These are phyloP conservation scores for Glycine tomentella DNA, from an alignment of 306 rosid genomes.

Conservation along the genomic window DNA sequence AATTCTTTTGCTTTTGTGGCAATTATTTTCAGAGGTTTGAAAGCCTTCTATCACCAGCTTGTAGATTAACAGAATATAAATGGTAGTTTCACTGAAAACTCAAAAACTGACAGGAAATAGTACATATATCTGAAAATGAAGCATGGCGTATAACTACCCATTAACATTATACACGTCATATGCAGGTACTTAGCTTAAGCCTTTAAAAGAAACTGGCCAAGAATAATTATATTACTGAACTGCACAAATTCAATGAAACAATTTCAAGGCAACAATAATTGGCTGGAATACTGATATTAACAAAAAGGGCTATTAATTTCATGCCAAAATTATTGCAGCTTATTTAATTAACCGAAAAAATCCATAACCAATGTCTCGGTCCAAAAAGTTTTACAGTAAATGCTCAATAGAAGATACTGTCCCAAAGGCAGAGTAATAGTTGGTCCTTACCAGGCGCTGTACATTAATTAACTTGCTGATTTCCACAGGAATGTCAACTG, in stretches of 20 bases:
- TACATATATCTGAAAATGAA: conserved; percentile 14
- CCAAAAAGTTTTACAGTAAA: not conserved
- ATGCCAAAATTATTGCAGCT: conserved; percentile 10
- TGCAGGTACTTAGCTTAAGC: conserved; percentile 5
- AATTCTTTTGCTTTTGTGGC: not conserved
- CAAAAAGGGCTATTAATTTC: conserved; percentile 19
- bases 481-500: conserved; percentile 87
- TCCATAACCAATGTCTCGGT: not conserved
- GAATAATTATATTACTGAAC: not conserved
- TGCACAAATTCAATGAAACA: conserved; percentile 19
- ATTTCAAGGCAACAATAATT: conserved; percentile 27
- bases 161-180: conserved; percentile 1
- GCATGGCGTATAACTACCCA: not conserved
- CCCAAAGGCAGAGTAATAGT: conserved; percentile 26
- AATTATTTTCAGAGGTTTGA: not conserved
- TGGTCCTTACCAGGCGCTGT: conserved; percentile 80
- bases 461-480: conserved; percentile 75
- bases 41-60: conserved; percentile 8
- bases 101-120: conserved; percentile 2
- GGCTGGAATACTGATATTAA: not conserved
- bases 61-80: conserved; percentile 31
- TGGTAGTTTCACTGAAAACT: not conserved
- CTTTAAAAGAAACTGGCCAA: not conserved
- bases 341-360: conserved; percentile 1
- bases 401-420: conserved; percentile 14